phyloP scores from a whole-genome alignment of 2,329 filamentous ascomycete species.

The Aureobasidium pullulans region DNA sequence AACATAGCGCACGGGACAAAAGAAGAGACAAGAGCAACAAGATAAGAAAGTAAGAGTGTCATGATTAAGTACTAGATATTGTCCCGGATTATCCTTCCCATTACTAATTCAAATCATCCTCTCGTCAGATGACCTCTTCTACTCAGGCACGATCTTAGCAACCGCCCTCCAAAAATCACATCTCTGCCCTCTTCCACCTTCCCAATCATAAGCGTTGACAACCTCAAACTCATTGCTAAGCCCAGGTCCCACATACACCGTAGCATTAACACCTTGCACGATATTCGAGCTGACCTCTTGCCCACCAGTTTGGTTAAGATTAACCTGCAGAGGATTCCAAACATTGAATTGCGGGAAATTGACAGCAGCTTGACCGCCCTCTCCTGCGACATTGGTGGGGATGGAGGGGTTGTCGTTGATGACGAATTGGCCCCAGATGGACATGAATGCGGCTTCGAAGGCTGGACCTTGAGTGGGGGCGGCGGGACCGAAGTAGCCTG shows the following conservation, averaged over 20 bases:
- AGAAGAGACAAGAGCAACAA: too few species aligned
- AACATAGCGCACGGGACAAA: too few species aligned
- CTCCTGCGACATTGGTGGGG: slow-evolving; percentile 17
- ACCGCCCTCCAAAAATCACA: slow-evolving; percentile 36
- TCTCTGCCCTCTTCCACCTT: slow-evolving; percentile 37
- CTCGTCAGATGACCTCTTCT: neutral
- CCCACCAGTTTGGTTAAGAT: slow-evolving; percentile 42
- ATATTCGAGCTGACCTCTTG: neutral
- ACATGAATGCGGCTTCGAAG: slow-evolving; percentile 11
- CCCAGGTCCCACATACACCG: slow-evolving; percentile 25
- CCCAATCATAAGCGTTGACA: slow-evolving; percentile 38
- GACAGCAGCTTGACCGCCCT: slow-evolving; percentile 6
- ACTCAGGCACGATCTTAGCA: slow-evolving; percentile 12
- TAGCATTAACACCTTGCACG: slow-evolving; percentile 17
- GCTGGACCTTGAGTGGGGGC: slow-evolving; percentile 6
- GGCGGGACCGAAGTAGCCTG: slow-evolving; percentile 13
- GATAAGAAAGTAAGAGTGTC: too few species aligned
- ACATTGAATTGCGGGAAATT: slow-evolving; percentile 29
- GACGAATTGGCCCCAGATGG: slow-evolving; percentile 41
- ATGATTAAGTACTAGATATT: neutral
- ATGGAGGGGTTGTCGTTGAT: slow-evolving; percentile 34
- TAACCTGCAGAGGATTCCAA: slow-evolving; percentile 31
- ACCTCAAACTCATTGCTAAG: slow-evolving; percentile 34
- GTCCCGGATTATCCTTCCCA: neutral
- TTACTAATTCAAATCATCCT: neutral